These are phyloP conservation scores for Odontarrhena argentea DNA, from an alignment of 345 rosid genomes.

Conservation along the genomic window DNA sequence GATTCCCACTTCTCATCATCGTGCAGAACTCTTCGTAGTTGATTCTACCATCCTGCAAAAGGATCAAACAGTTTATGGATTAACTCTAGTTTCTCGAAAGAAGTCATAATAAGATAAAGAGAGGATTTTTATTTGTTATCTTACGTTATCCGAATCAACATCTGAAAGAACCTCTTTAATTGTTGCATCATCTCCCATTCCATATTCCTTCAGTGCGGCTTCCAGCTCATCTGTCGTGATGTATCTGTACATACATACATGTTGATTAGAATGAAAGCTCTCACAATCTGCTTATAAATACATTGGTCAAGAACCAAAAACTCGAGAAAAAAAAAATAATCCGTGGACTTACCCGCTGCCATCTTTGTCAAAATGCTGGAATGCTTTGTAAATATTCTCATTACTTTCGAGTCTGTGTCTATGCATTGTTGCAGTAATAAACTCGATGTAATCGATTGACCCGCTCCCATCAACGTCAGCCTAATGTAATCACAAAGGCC, in stretches of 20 bases:
- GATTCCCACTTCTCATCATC: slow-evolving; percentile 90
- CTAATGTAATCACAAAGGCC: slow-evolving; percentile 40
- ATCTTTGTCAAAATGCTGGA: slow-evolving; percentile 92
- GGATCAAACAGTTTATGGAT: background rate
- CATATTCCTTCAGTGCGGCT: slow-evolving; percentile 75
- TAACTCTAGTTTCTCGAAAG: background rate
- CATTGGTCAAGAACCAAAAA: background rate
- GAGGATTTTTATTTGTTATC: slow-evolving; percentile 16
- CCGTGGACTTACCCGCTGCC: slow-evolving; percentile 64
- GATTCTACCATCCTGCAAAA: slow-evolving; percentile 81
- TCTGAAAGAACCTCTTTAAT: slow-evolving; percentile 85
- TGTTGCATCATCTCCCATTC: slow-evolving; percentile 73
- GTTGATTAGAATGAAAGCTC: background rate
- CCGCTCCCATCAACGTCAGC: slow-evolving; percentile 98
- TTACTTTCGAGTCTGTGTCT: slow-evolving; percentile 80
- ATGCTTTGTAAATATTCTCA: slow-evolving; percentile 85
- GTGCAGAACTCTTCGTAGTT: slow-evolving; percentile 78
- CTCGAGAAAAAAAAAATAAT: background rate
- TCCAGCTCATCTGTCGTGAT: slow-evolving; percentile 85
- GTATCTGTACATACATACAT: slow-evolving; percentile 47
- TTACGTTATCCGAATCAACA: slow-evolving; percentile 85
- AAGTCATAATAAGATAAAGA: slow-evolving; percentile 5
- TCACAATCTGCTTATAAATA: background rate
- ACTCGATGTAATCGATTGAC: slow-evolving; percentile 89
- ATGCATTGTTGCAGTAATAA: slow-evolving; percentile 92